Evolutionary conservation across 805 yeast species (phyloP), one percentile per base, ranked within the genome.

Genomic region (Alloascoidea africana): DNA sequence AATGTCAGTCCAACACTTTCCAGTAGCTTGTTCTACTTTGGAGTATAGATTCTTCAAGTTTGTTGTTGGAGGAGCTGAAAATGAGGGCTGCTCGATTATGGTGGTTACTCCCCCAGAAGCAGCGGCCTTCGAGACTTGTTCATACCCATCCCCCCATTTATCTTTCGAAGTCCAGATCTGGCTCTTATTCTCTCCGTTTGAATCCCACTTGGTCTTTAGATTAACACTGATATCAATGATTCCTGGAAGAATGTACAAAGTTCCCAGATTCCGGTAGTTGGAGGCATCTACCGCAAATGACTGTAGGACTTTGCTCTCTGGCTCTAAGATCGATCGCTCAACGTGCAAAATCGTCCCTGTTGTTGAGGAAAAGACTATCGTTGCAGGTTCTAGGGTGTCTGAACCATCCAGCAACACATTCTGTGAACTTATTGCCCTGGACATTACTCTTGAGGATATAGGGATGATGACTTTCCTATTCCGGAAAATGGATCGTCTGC

Each of bases 61-160:
- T 1, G 96, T 89, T 0, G 96, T 87, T 18, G 97, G 96, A 0
- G 97, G 97, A 35, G 87, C 76, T 3, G 96, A 95, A 56, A 89
- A 89, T 52, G 89, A 62, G 0, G 97, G 97, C 97, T 89, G 89
- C 55, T 87, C 97, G 15, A 87, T 70, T 14, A 87, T 93, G 0
- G 96, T 86, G 17, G 97, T 87, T 36, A 87, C 96, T 41, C 97
- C 97, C 14, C 97, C 97, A 8, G 87, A 68, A 0, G 94, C 94
- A 0, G 96, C 96, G 2, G 95, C 83, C 52, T 78, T 77, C 0
- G 97, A 89, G 0, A 96, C 97, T 0, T 94, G 80, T n/a, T 76
- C 94, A 54, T 89, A 87, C 1, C 97, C 97, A 57, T 87, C 97
- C 97, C 97, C 89, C 43, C 86, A 95, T n/a, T n/a, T n/a, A n/a